A percentile compares a stretch with the other conserved stretches of the same genome.
Conservation (phyloP, 1,284 basidiomycete species). For the Cerioporus squamosus region DNA sequence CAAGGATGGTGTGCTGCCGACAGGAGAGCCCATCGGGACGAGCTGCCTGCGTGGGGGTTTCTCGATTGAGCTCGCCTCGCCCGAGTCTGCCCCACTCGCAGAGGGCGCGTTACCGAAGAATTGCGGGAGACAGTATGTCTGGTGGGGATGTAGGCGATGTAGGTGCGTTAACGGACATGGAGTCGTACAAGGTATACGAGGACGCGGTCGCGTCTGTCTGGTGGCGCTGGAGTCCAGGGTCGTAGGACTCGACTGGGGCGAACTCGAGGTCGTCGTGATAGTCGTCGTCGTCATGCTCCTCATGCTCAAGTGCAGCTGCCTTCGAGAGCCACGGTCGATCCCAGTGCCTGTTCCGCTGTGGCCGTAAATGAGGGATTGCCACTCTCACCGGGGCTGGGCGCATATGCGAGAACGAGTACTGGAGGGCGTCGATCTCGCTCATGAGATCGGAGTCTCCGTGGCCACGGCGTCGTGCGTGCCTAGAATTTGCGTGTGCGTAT, state of each 20-base stretch:
- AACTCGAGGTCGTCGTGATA: not conserved
- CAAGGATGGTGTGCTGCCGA: not conserved
- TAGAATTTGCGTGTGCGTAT: not conserved
- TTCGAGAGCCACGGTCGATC: not conserved
- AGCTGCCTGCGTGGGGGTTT: not conserved
- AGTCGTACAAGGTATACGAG: slow-evolving; percentile 4
- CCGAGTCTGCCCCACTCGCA: not conserved
- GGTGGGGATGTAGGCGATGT: slow-evolving; percentile 6
- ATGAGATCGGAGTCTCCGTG: not conserved
- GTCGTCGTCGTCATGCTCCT: not conserved
- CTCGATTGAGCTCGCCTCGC: slow-evolving; percentile 7
- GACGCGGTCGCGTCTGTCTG: not conserved
- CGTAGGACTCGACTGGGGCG: no score
- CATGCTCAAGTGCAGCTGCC: not conserved
- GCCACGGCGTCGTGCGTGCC: not conserved
- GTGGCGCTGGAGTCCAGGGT: not conserved
- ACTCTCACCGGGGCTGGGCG: not conserved
- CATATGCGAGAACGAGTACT: not conserved
- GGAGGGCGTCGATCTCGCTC: not conserved
- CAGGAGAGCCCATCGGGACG: not conserved
- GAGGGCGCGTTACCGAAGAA: not conserved
- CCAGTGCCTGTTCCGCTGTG: not conserved
- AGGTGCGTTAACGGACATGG: slow-evolving; percentile 11
- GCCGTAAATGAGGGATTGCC: not conserved
- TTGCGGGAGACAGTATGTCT: not conserved